A percentile compares a stretch with the other conserved stretches of the same genome.
Evolutionary conservation across 2,329 filamentous ascomycete genomes (phyloP).

Genomic region (Mycosphaerelloides madeirae): DNA sequence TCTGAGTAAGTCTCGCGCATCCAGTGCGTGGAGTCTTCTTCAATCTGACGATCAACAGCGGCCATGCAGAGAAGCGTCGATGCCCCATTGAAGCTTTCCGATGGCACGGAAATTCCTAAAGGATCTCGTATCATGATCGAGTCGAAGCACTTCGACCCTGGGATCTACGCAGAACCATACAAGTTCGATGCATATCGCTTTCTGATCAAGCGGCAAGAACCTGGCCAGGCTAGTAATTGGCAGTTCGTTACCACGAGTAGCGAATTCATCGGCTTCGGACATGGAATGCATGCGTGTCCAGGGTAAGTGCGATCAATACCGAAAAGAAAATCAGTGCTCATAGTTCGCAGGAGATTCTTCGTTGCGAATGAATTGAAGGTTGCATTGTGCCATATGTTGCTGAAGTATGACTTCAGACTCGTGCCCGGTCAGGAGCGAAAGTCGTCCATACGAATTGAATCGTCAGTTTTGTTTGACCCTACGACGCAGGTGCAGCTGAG

Average conservation of each 20-base stretch:
- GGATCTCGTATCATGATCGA: slow-evolving; percentile 17
- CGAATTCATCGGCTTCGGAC: slow-evolving; percentile 27
- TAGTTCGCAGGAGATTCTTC: slow-evolving; percentile 34
- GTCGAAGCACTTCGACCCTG: slow-evolving; percentile 1
- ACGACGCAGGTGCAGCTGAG: too few species aligned
- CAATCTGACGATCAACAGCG: slow-evolving; percentile 16
- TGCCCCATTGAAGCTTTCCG: not conserved
- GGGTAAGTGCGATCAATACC: not conserved
- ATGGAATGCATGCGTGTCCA: slow-evolving; percentile 28
- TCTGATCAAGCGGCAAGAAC: slow-evolving; percentile 15
- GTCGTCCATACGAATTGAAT: too few species aligned
- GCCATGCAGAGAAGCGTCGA: not conserved
- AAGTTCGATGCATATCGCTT: slow-evolving; percentile 24
- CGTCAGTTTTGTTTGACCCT: too few species aligned
- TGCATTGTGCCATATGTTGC: slow-evolving; percentile 27
- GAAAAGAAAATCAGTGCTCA: not conserved
- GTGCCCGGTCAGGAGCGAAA: slow-evolving; percentile 3
- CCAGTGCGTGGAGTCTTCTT: too few species aligned
- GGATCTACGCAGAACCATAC: slow-evolving; percentile 14
- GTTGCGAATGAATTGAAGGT: slow-evolving; percentile 33
- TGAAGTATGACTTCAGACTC: slow-evolving; percentile 30
- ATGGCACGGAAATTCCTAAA: slow-evolving; percentile 17
- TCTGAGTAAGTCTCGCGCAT: too few species aligned
- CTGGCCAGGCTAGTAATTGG: slow-evolving; percentile 20
- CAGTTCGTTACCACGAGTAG: slow-evolving; percentile 20